A percentile compares a stretch with the other conserved stretches of the same genome.
These are phyloP conservation scores for Epichloe sp. DNA, from an alignment of 2,329 filamentous ascomycete genomes.

Conservation along the genomic window DNA sequence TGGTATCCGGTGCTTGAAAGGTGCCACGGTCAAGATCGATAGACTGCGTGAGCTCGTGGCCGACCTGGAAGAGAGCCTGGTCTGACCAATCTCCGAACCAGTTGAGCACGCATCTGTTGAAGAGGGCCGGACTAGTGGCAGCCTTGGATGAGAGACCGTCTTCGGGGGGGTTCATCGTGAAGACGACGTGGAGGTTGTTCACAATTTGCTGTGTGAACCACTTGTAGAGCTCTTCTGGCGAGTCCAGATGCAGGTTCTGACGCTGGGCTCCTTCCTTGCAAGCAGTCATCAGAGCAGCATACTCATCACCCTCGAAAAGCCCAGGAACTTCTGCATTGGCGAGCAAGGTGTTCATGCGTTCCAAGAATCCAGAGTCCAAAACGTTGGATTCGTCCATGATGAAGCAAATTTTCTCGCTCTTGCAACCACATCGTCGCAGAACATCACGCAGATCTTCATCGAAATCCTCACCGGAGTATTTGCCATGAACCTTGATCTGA, in stretches of 20 bases:
- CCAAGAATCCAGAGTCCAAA: constrained; percentile 93
- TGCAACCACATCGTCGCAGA: constrained; percentile 84
- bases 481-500: constrained; percentile 99
- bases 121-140: constrained; percentile 91
- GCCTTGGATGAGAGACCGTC: constrained; percentile 91
- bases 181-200: constrained; percentile 97
- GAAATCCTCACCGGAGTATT: constrained; percentile 96
- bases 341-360: constrained; percentile 97
- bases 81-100: constrained; percentile 99
- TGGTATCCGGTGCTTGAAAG: constrained; percentile 76
- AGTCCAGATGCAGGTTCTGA: constrained; percentile 88
- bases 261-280: constrained; percentile 97
- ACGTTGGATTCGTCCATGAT: constrained; percentile 99
- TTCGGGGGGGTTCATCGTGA: constrained; percentile 99
- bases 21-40: constrained; percentile 83
- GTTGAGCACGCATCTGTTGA: constrained; percentile 99
- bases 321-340: constrained; percentile 99
- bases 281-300: constrained; percentile 95
- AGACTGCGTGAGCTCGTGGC: constrained; percentile 88
- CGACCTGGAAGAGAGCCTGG: constrained; percentile 95
- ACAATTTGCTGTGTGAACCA: constrained; percentile 99
- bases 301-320: constrained; percentile 97
- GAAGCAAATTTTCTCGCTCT: constrained; percentile 99
- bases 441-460: constrained; percentile 95
- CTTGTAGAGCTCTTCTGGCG: constrained; percentile 98